These are phyloP conservation scores for Penicillium antarcticum DNA, from an alignment of 495 filamentous ascomycete species.

Conservation along the genomic window DNA sequence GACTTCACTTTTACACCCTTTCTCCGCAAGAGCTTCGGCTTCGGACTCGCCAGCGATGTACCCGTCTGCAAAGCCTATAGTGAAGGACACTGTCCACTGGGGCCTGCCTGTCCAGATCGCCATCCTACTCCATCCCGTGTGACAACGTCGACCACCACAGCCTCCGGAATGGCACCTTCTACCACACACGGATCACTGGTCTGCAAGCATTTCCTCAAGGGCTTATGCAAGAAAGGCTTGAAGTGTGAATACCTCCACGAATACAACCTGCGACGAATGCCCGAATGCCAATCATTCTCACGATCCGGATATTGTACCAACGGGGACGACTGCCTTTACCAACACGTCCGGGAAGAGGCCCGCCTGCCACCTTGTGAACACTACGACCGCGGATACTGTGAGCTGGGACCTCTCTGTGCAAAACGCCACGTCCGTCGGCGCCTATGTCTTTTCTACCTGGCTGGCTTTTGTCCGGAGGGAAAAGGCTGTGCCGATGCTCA, in stretches of 20 bases:
- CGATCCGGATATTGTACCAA: conserved; percentile 91
- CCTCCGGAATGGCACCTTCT: conserved; percentile 48
- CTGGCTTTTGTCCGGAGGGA: conserved; percentile 92
- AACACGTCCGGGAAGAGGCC: conserved; percentile 83
- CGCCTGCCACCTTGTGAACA: conserved; percentile 84
- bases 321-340: conserved; percentile 94
- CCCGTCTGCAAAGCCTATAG: conserved; percentile 79
- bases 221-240: conserved; percentile 94
- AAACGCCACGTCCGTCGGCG: conserved; percentile 76
- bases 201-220: conserved; percentile 98
- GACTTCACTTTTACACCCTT: conserved; percentile 72
- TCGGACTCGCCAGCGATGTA: conserved; percentile 69
- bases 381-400: conserved; percentile 95
- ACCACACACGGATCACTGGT: conserved; percentile 65
- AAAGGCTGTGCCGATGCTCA: conserved; percentile 76
- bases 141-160: conserved; percentile 50
- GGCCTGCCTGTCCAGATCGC: conserved; percentile 68
- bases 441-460: conserved; percentile 82
- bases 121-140: conserved; percentile 49
- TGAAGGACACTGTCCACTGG: conserved; percentile 75
- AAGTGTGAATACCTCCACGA: conserved; percentile 96
- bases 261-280: conserved; percentile 97
- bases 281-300: conserved; percentile 90
- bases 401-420: conserved; percentile 78
- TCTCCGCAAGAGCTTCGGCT: conserved; percentile 70